Conservation (phyloP, 768 basidiomycete species). For the Trametes villosa region DNA sequence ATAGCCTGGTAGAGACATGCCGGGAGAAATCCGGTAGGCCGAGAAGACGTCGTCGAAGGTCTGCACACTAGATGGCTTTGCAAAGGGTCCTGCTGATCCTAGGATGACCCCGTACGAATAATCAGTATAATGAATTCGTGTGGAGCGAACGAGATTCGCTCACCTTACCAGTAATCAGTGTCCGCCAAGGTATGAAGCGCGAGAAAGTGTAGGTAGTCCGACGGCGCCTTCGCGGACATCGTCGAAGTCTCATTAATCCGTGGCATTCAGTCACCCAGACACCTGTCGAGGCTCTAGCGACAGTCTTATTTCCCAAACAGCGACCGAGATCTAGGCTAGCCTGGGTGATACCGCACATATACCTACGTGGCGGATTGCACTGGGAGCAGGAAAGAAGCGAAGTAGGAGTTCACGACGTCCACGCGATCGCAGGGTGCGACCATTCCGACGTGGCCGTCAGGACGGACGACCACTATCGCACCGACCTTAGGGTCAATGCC, state of each 20-base stretch:
- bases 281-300: not conserved
- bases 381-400: conserved; percentile 46
- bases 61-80: too few relatives aligned
- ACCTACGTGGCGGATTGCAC: not conserved
- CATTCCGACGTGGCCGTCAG: conserved; percentile 67
- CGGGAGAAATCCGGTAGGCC: not conserved
- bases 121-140: too few relatives aligned
- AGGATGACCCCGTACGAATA: too few relatives aligned
- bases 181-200: not conserved
- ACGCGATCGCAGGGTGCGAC: conserved; percentile 55
- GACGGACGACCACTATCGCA: conserved; percentile 57
- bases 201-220: not conserved
- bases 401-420: conserved; percentile 48
- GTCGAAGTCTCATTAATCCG: not conserved
- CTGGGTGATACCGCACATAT: not conserved
- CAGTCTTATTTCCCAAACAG: not conserved
- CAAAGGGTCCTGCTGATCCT: too few relatives aligned
- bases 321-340: not conserved
- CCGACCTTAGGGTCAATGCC: conserved; percentile 49
- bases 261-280: not conserved
- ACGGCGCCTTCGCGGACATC: not conserved
- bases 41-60: not conserved
- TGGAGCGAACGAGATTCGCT: not conserved
- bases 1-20: not conserved
- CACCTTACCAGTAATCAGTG: not conserved